Conservation (phyloP, 1,284 basidiomycete genomes). For the Cystobasidium slooffiae region DNA sequence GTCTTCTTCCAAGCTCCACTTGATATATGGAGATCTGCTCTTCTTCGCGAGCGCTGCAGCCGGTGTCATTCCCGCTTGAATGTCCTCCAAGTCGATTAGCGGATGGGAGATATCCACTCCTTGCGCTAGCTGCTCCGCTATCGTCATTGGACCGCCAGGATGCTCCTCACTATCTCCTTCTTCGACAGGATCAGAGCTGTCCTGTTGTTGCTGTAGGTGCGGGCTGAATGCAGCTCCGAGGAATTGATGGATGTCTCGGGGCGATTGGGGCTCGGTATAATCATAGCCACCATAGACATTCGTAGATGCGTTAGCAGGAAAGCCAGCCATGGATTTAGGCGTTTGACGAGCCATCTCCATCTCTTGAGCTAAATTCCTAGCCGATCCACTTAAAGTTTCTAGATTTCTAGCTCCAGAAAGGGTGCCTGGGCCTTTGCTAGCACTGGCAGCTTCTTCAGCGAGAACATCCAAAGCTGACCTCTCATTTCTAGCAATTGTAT, state of each 20-base stretch:
- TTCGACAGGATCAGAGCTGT: neutral
- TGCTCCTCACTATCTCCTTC: neutral
- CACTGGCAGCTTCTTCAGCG: slow-evolving; percentile 46
- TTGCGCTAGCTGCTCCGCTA: slow-evolving; percentile 7
- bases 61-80: slow-evolving; percentile 37
- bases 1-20: slow-evolving; percentile 51
- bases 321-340: neutral
- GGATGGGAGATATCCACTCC: slow-evolving; percentile 17
- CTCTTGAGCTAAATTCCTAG: slow-evolving; percentile 20
- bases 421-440: slow-evolving; percentile 10
- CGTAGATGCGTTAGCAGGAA: neutral
- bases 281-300: neutral
- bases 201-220: neutral
- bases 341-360: slow-evolving; percentile 9
- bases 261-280: neutral
- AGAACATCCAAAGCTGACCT: slow-evolving; percentile 49
- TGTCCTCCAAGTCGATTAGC: slow-evolving; percentile 21
- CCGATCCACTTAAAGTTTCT: slow-evolving; percentile 8
- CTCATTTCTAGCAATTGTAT: slow-evolving; percentile 12
- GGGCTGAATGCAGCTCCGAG: slow-evolving; percentile 21
- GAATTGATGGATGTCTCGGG: neutral
- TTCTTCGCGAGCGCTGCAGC: slow-evolving; percentile 43
- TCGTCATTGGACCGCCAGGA: neutral
- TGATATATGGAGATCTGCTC: slow-evolving; percentile 46
- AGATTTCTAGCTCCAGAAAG: neutral